phyloP scores from a whole-genome alignment of 192 early-diverging fungal species.

The Pecoramyces ruminantium region DNA sequence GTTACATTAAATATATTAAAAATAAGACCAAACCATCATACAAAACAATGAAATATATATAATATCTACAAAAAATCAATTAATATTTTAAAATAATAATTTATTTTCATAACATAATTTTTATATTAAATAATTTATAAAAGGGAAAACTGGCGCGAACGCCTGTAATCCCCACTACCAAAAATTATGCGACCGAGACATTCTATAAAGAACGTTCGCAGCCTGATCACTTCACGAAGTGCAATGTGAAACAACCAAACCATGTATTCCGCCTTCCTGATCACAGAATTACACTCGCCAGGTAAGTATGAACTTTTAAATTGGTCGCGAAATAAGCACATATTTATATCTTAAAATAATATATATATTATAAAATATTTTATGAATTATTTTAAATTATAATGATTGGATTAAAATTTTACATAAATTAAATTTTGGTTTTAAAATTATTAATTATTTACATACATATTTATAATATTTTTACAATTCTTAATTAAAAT shows the following conservation, averaged over 20 bases:
- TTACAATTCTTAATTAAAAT: too few species aligned
- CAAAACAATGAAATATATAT: too few species aligned
- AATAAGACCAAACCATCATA: too few species aligned
- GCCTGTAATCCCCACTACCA: background rate
- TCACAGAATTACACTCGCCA: background rate
- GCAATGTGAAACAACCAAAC: background rate
- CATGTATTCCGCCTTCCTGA: background rate
- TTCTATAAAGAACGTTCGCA: background rate
- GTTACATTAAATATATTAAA: too few species aligned
- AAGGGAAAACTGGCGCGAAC: background rate
- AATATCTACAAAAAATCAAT: too few species aligned
- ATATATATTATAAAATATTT: background rate
- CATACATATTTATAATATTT: too few species aligned
- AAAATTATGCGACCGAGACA: background rate
- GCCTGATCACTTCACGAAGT: background rate
- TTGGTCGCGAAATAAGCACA: accelerated
- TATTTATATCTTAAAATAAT: background rate
- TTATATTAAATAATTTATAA: background rate
- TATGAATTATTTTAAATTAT: background rate
- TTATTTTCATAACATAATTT: too few species aligned
- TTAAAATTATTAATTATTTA: too few species aligned
- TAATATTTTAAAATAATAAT: too few species aligned
- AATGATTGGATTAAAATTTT: too few species aligned
- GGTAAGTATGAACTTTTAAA: background rate
- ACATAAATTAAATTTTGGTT: too few species aligned